Evolutionary conservation across 2,329 filamentous ascomycete genomes (phyloP).

Genomic region (Westerdykella aurantiaca): DNA sequence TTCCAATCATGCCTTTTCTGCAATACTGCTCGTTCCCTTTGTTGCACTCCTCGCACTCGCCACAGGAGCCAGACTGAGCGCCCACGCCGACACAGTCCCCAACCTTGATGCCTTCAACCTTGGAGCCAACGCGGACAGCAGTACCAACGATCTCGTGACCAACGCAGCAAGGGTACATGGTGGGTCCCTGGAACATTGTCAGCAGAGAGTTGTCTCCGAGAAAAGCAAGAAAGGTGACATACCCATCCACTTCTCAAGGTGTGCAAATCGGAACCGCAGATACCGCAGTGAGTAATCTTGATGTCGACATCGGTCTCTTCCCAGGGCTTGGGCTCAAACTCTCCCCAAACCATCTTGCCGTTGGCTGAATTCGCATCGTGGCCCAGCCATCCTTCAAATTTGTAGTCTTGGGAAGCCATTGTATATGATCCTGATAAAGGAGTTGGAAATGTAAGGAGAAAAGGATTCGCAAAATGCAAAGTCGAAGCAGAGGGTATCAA

Average conservation of each 20-base stretch:
- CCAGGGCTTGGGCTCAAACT: constrained; percentile 37
- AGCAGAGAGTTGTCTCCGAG: background rate
- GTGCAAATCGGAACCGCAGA: constrained; percentile 34
- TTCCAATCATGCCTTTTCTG: constrained; percentile 42
- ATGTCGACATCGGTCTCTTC: constrained; percentile 62
- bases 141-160: constrained; percentile 31
- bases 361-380: constrained; percentile 45
- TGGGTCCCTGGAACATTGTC: constrained; percentile 39
- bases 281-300: constrained; percentile 37
- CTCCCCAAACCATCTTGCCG: constrained; percentile 52
- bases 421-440: background rate
- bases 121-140: constrained; percentile 22
- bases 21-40: constrained; percentile 37
- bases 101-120: constrained; percentile 45
- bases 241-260: constrained; percentile 38
- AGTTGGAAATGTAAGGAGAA: no score
- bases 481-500: no score
- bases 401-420: constrained; percentile 26
- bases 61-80: constrained; percentile 43
- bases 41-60: constrained; percentile 46
- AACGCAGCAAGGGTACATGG: constrained; percentile 21
- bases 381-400: constrained; percentile 55
- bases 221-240: background rate
- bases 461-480: no score
- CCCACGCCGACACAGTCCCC: constrained; percentile 53